Conservation (phyloP, 257 asterid species). For the Plantago ovata region DNA sequence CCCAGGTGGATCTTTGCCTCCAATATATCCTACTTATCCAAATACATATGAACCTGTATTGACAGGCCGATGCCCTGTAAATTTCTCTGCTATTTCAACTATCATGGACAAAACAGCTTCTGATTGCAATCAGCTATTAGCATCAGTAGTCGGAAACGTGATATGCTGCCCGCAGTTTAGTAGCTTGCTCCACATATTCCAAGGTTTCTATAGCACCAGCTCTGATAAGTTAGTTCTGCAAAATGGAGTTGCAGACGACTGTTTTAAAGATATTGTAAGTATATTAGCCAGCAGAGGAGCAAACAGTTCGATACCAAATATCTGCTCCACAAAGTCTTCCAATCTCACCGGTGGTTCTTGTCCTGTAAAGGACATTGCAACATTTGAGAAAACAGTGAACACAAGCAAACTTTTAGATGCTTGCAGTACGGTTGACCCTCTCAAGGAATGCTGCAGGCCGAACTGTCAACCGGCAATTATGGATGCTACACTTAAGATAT, state of each 20-base stretch:
- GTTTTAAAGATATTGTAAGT: conserved; percentile 94
- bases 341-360: conserved; percentile 95
- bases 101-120: conserved; percentile 82
- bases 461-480: conserved; percentile 80
- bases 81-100: conserved; percentile 73
- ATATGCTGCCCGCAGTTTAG: conserved; percentile 93
- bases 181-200: conserved; percentile 94
- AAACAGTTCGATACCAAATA: conserved; percentile 63
- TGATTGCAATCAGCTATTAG: conserved; percentile 80
- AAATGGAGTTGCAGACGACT: conserved; percentile 80
- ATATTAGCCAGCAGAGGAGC: conserved; percentile 94
- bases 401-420: conserved; percentile 83
- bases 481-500: conserved; percentile 83
- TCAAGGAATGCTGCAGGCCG: conserved; percentile 94
- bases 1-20: conserved; percentile 68
- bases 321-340: conserved; percentile 68
- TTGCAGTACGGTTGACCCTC: conserved; percentile 79
- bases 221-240: conserved; percentile 69
- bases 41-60: conserved; percentile 80
- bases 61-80: conserved; percentile 93
- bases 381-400: conserved; percentile 80
- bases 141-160: conserved; percentile 78
- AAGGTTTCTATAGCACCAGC: conserved; percentile 66
- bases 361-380: conserved; percentile 72
- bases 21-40: conserved; percentile 90